Evolutionary conservation across 2,329 filamentous ascomycete genomes (phyloP).

Genomic region (Trichoderma polysporum): DNA sequence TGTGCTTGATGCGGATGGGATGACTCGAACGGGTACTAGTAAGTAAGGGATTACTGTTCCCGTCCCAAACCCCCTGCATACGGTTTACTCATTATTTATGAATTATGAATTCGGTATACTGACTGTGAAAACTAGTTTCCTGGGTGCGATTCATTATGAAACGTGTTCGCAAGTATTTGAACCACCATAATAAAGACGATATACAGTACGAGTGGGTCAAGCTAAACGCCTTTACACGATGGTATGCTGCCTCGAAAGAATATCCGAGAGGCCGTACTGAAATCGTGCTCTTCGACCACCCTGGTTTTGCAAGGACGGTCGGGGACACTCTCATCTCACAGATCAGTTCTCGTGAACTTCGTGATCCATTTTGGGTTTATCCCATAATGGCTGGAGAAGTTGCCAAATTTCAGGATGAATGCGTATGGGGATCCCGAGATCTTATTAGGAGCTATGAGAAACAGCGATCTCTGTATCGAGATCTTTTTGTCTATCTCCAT

Average conservation of each 20-base stretch:
- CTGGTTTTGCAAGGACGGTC: constrained; percentile 13
- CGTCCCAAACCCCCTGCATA: not conserved
- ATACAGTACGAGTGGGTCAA: constrained; percentile 37
- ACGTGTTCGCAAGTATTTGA: constrained; percentile 19
- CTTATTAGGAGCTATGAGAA: constrained; percentile 38
- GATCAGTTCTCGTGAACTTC: constrained; percentile 16
- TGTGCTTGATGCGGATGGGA: constrained; percentile 14
- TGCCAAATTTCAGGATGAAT: constrained; percentile 32
- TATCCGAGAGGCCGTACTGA: constrained; percentile 26
- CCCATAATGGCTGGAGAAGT: constrained; percentile 33
- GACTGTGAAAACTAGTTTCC: constrained; percentile 27
- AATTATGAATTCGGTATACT: not conserved
- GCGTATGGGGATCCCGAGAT: constrained; percentile 43
- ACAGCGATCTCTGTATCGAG: not conserved
- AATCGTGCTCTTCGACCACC: constrained; percentile 35
- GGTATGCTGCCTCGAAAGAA: constrained; percentile 19
- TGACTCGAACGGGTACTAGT: not conserved
- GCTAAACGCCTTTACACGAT: constrained; percentile 35
- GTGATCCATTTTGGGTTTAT: constrained; percentile 41
- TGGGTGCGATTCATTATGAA: constrained; percentile 38
- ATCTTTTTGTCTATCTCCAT: constrained; percentile 39
- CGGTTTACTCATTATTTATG: not conserved
- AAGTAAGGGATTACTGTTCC: not conserved
- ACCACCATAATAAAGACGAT: not conserved
- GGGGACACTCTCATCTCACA: not conserved